These are phyloP conservation scores for Bryum argenteum DNA, from an alignment of 225 moss, liverwort and hornwort genomes.

Conservation along the genomic window DNA sequence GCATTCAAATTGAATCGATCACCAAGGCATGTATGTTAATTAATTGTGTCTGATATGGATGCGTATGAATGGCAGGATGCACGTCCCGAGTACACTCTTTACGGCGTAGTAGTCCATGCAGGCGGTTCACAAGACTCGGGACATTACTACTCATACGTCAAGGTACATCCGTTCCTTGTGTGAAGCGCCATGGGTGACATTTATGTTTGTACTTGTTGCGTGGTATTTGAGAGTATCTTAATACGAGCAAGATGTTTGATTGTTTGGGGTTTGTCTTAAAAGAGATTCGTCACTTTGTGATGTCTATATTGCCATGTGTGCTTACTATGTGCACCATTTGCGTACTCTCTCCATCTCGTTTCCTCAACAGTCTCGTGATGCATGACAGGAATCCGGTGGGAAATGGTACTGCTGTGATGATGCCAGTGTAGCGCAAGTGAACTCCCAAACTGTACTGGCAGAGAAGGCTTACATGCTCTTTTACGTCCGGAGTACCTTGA, in stretches of 20 bases:
- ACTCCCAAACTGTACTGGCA: conserved; percentile 54
- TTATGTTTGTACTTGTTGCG: not conserved
- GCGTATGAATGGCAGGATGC: conserved; percentile 59
- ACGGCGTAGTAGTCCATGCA: conserved; percentile 77
- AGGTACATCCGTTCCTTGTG: conserved; percentile 44
- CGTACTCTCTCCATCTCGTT: not conserved
- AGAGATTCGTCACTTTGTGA: not conserved
- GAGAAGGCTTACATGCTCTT: conserved; percentile 73
- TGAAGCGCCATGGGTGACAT: conserved; percentile 1
- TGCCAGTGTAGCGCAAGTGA: conserved; percentile 63
- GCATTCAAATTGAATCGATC: not conserved
- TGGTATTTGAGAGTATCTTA: not conserved
- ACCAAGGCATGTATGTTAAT: not conserved
- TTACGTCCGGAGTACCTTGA: conserved; percentile 60
- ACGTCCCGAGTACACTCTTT: conserved; percentile 79
- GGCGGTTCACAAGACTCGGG: conserved; percentile 84
- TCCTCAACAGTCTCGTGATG: conserved; percentile 14
- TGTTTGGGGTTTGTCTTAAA: not conserved
- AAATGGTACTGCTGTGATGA: conserved; percentile 88
- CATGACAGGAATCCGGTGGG: conserved; percentile 68
- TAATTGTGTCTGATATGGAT: conserved; percentile 29
- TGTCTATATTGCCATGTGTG: not conserved
- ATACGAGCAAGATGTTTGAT: conserved; percentile 11
- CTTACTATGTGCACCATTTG: not conserved
- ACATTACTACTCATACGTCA: conserved; percentile 84